Evolutionary conservation across 225 moss, liverwort and hornwort species (phyloP), one percentile per base, ranked within the genome.

Genomic region (Climacium dendroides): DNA sequence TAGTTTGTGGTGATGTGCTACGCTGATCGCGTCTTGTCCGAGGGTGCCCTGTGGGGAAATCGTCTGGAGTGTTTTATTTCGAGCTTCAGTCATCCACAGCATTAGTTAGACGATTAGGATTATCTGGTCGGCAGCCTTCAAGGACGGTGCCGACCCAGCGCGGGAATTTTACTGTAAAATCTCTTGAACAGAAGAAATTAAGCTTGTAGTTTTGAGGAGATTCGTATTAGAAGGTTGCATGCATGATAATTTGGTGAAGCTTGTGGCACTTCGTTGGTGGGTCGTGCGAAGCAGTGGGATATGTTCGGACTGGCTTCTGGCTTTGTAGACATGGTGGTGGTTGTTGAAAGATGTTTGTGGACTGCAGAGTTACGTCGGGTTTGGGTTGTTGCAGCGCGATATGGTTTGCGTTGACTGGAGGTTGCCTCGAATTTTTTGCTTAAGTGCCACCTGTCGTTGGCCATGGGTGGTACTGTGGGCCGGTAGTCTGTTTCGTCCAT

Each of bases 131-230:
- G 90, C 50, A 39, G 76, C 69, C 71, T 77, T 55, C 25, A 55
- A 76, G 35, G 76, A 77, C 24, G 83, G 67, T 92, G 89, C 75
- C 61, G 83, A 78, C 79, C 48, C 52, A 80, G 83, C 85, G 91
- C 89, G 91, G 92, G 87, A 92, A 65, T 29, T 61, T 25, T 25
- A 93, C 28, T 92, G 90, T 92, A 92, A 88, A 85, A 92, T 90
- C 86, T 88, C 70, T 89, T 90, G 87, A 65, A 86, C 84, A 85
- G 81, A 84, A 90, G 89, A 88, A 93, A 54, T 79, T 32, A 78
- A 82, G 60, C 23, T 67, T 57, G 59, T 87, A 85, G 87, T 87
- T 72, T 74, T 83, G 83, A 41, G 61, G 45, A 78, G 82, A 76
- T 35, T 18, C n/a, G 50, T 72, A 14, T 11, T 43, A 19, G n/a